Evolutionary conservation across 2,329 filamentous ascomycete genomes (phyloP), one percentile per base, ranked within the genome.

Genomic region (Dactylellina haptotyla): DNA sequence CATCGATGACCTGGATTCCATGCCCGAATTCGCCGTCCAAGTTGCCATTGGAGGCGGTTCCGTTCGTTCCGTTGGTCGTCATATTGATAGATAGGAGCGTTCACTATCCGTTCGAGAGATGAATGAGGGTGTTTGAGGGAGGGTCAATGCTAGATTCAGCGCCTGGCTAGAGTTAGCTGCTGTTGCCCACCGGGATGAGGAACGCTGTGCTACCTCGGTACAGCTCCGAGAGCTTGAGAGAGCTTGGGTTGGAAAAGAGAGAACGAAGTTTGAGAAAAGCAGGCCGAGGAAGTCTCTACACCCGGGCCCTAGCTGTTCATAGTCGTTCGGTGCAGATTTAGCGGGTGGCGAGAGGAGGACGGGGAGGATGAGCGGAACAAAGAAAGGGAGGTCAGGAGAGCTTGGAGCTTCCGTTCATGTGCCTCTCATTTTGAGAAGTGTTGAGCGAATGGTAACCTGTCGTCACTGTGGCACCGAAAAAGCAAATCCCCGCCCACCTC

Each of bases 1-100:
- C 93, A 81, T 97, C 92, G 80, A 99, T 92, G 78, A 99, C 93
- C 83, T 99, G 95, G 79, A 98, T 91, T 80, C 95, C 95, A 86
- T 97, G 91, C 80, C 93, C 91, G 81, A 94, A 98, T 76, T 88
- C 85, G 80, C 87, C 85, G 77, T 85, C 84, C 75, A 84, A 83
- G 79, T 87, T 85, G 83, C 85, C 84, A 74, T 88, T 85, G 83
- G 89, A 89, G 80, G 91, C 87, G 63, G 87, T 84, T 78, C 90
- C 89, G 82, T 94, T 93, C 81, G 94, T 90, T 80, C 90, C 89
- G 83, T 95, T 96, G 88, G 92, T 89, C 57, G 77, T 28, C 54
- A 71, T 70, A 16, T 45, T 23, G 51, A 58, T 26, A 25, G 34
- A 26, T 25, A 18, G 9, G 20, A 51, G 54, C 25, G 54, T 18